These are phyloP conservation scores for Metschnikowia colocasiae DNA, from an alignment of 805 yeast genomes.

Conservation along the genomic window DNA sequence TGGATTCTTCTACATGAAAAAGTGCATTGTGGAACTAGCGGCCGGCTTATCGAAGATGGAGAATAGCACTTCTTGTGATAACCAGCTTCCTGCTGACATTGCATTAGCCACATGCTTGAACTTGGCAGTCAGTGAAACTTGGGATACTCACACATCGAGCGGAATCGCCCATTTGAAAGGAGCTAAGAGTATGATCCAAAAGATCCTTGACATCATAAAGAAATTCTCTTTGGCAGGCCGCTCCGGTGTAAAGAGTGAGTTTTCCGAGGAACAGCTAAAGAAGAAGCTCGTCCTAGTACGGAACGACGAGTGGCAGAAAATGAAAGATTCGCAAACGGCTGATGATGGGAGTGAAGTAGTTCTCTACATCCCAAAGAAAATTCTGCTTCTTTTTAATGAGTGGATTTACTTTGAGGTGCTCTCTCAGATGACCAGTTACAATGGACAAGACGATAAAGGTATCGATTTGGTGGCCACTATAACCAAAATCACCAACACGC, in stretches of 20 bases:
- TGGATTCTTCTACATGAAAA: conserved; percentile 57
- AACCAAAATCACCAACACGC: conserved; percentile 28
- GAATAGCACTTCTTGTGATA: conserved; percentile 19
- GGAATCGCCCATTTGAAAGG: conserved; percentile 70
- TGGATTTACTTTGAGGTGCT: conserved; percentile 68
- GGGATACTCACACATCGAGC: conserved; percentile 65
- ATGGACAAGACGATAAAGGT: conserved; percentile 42
- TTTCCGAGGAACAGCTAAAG: conserved; percentile 8
- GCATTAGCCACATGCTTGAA: conserved; percentile 64
- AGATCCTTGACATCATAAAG: conserved; percentile 33
- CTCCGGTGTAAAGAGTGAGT: not conserved
- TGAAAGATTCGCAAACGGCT: conserved; percentile 12
- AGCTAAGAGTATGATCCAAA: conserved; percentile 57
- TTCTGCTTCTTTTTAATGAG: conserved; percentile 55
- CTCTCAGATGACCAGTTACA: conserved; percentile 59
- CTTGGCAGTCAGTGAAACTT: conserved; percentile 61
- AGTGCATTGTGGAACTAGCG: conserved; percentile 56
- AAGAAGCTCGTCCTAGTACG: conserved; percentile 30
- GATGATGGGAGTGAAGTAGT: not conserved
- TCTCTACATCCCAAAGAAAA: conserved; percentile 35
- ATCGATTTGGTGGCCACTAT: conserved; percentile 41
- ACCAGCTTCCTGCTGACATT: conserved; percentile 52
- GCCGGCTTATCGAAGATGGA: conserved; percentile 43
- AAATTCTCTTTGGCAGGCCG: conserved; percentile 15
- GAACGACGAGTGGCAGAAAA: conserved; percentile 31